Evolutionary conservation across 441 rosid species (phyloP), one percentile per base, ranked within the genome.

Genomic region (Manihot esculenta): DNA sequence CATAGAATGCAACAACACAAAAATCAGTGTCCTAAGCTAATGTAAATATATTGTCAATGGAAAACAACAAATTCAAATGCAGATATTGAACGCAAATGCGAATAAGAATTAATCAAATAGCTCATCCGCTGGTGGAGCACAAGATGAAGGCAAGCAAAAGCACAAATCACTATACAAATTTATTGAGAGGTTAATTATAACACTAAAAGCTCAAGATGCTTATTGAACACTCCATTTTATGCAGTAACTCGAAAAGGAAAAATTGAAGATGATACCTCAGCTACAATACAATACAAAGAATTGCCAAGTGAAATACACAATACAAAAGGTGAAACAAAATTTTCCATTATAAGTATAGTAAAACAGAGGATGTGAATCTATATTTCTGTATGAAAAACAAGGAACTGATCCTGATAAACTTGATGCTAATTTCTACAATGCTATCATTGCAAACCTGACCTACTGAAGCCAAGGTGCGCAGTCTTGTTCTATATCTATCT

Each of bases 361-460:
- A 67, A 51, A 72, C 76, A 72, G 60, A 18, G 38, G 60, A 74
- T 58, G 66, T 55, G 42, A 61, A 45, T 66, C 54, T 66, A 58
- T 78, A 45, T 64, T 80, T 42, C 50, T 26, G 68, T 72, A 63
- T 70, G 38, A 57, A 17, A 67, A 79, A 73, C 60, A 72, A 61
- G 58, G 66, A 57, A 20, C 66, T 41, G 20, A 48, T 26, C 61
- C 64, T 13, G 62, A 55, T 61, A 75, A 69, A 74, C 74, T 41
- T 71, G 38, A 66, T 9, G 26, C 41, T 58, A 66, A 24, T 45
- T 69, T 67, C 75, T 45, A 70, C 58, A 81, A 55, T 26, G 58
- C 64, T 60, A 24, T 61, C 71, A 54, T 27, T 18, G 35, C 41
- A 66, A 56, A 51, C 68, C 82, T 59, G n/a, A 54, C 42, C 72